Evolutionary conservation across 805 yeast species (phyloP).

Genomic region (Candida hungchunana): DNA sequence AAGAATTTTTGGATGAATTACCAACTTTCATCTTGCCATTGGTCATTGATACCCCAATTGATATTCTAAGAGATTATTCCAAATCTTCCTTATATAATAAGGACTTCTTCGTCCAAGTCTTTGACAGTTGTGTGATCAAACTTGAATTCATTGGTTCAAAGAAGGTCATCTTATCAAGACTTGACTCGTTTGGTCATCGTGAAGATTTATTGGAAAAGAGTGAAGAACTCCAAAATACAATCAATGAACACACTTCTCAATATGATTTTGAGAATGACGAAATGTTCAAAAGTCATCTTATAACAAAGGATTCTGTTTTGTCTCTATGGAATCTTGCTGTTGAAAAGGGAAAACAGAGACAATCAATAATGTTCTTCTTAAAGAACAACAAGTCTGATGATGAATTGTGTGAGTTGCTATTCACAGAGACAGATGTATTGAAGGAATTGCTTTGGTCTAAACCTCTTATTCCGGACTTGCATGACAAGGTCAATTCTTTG

Average conservation of each 20-base stretch:
- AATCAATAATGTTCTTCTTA: constrained; percentile 23
- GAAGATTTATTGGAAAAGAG: constrained; percentile 18
- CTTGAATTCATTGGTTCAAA: constrained; percentile 19
- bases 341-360: constrained; percentile 13
- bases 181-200: constrained; percentile 31
- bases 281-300: constrained; percentile 28
- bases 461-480: constrained; percentile 7
- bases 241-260: constrained; percentile 20
- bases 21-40: constrained; percentile 31
- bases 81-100: constrained; percentile 23
- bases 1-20: constrained; percentile 31
- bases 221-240: constrained; percentile 19
- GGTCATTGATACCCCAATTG: constrained; percentile 30
- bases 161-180: constrained; percentile 27
- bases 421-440: constrained; percentile 12
- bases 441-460: constrained; percentile 11
- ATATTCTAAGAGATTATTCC: constrained; percentile 31
- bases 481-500: constrained; percentile 4
- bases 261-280: constrained; percentile 28
- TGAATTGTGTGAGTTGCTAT: constrained; percentile 11
- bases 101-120: constrained; percentile 24
- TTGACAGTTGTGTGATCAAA: constrained; percentile 29
- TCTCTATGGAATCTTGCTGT: constrained; percentile 31
- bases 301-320: constrained; percentile 32
- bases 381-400: constrained; percentile 14